Evolutionary conservation across 108 stramenopile species (phyloP), one percentile per base, ranked within the genome.

Genomic region (Fistulifera pelliculosa): DNA sequence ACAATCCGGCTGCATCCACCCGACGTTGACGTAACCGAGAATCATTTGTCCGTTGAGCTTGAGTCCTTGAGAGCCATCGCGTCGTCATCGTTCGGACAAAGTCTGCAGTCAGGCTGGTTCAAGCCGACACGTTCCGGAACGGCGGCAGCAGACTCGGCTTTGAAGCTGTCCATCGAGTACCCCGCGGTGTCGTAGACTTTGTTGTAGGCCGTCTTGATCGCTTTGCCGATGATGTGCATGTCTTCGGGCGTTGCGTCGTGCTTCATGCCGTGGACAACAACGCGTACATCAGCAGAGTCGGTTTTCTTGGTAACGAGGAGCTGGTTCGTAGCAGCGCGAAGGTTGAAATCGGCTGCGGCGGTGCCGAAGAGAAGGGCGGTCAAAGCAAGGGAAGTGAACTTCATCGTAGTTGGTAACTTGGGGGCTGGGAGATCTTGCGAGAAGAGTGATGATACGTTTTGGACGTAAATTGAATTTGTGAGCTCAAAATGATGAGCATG

Each of bases 141-240:
- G 7, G 16, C 44, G 7, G 44, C 44, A 17, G 21, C 21, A 5
- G 44, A 45, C 44, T 45, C 44, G 11, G 44, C 19, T 21, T 45
- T 21, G 44, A 45, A 45, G 19, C 7, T 19, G 21, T 19, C 44
- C 44, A 45, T 45, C 7, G 16, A 5, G 11, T 21, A 19, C 11
- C 21, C 44, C 7, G 44, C 19, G 5, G 44, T 11, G 44, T 17
- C 44, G 21, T 19, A 21, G 44, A 45, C 19, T 21, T 45, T 21
- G 44, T 45, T 45, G 44, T 45, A 45, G 11, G 44, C 44, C 7
- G 44, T 19, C 44, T 45, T 45, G 44, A 45, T 19, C 6, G 19
- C 21, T 6, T 17, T 21, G 44, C 44, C 21, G 21, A 45, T 45
- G 21, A 45, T 4, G 44, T 8, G 3, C 44, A 45, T 21, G 44